A percentile compares a stretch with the other conserved stretches of the same genome.
These are phyloP conservation scores for Elongisporangium undulatum DNA, from an alignment of 352 stramenopile species.

Conservation along the genomic window DNA sequence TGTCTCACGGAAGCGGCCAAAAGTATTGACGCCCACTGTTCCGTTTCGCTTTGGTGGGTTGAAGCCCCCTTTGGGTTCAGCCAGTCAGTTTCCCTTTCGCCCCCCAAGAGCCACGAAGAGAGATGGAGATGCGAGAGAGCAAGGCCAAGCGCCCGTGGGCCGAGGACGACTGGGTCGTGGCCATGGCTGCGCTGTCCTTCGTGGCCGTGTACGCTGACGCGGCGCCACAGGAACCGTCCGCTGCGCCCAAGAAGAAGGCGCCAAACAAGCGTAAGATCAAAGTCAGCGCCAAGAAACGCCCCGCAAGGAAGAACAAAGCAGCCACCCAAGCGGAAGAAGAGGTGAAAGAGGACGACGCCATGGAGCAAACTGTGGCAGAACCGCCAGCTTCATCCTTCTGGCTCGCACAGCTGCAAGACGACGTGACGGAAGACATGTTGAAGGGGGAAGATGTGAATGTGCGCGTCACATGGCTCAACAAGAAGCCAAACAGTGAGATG, in stretches of 20 bases:
- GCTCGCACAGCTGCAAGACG: conserved; percentile 67
- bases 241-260: conserved; percentile 8
- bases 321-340: background rate
- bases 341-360: conserved; percentile 2
- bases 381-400: conserved; percentile 39
- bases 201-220: conserved; percentile 44
- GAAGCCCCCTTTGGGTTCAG: background rate
- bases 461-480: conserved; percentile 63
- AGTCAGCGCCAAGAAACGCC: conserved; percentile 1
- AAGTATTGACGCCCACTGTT: background rate
- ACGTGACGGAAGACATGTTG: conserved; percentile 75
- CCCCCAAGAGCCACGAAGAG: background rate
- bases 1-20: background rate
- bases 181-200: conserved; percentile 54
- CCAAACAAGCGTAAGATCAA: conserved; percentile 1
- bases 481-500: conserved; percentile 6
- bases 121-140: background rate
- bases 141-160: conserved; percentile 59
- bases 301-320: conserved; percentile 7
- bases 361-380: conserved; percentile 1
- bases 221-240: background rate
- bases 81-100: background rate
- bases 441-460: conserved; percentile 35
- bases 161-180: conserved; percentile 66
- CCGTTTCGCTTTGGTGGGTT: background rate